phyloP scores from a whole-genome alignment of 2,329 filamentous ascomycete genomes.

The Nemania diffusa region DNA sequence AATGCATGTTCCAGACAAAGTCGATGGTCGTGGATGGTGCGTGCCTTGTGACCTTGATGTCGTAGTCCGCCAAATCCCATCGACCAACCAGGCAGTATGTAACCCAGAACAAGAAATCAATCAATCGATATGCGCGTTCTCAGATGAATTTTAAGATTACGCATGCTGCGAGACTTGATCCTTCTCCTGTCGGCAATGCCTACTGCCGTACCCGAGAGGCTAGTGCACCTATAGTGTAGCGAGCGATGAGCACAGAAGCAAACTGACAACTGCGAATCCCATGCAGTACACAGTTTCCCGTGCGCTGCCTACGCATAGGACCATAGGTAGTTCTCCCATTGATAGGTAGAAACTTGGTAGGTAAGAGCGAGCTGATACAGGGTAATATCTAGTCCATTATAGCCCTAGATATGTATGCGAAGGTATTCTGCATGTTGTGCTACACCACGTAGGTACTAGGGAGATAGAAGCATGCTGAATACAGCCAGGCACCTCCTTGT shows the following conservation, averaged over 20 bases:
- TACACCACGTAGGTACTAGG: not conserved
- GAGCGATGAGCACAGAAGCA: slow-evolving; percentile 4
- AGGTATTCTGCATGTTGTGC: not conserved
- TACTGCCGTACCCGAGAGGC: slow-evolving; percentile 7
- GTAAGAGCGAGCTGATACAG: too few species aligned
- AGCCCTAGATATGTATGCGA: not conserved
- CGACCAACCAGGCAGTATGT: not conserved
- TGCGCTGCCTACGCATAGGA: too few species aligned
- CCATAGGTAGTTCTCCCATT: too few species aligned
- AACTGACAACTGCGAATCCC: not conserved
- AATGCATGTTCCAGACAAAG: slow-evolving; percentile 9
- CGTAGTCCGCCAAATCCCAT: not conserved
- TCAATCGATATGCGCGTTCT: not conserved
- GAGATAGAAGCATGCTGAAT: not conserved
- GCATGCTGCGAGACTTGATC: slow-evolving; percentile 21
- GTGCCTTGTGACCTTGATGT: not conserved
- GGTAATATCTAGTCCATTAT: too few species aligned
- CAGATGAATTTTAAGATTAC: not conserved
- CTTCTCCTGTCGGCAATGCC: slow-evolving; percentile 16
- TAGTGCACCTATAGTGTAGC: not conserved
- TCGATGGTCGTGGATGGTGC: not conserved
- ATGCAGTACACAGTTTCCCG: too few species aligned
- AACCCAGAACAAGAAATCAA: slow-evolving; percentile 2
- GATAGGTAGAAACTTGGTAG: too few species aligned
- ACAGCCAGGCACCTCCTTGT: not conserved